Conservation (phyloP, 2,329 filamentous ascomycete species). For the Chaetomiaceae sp. region DNA sequence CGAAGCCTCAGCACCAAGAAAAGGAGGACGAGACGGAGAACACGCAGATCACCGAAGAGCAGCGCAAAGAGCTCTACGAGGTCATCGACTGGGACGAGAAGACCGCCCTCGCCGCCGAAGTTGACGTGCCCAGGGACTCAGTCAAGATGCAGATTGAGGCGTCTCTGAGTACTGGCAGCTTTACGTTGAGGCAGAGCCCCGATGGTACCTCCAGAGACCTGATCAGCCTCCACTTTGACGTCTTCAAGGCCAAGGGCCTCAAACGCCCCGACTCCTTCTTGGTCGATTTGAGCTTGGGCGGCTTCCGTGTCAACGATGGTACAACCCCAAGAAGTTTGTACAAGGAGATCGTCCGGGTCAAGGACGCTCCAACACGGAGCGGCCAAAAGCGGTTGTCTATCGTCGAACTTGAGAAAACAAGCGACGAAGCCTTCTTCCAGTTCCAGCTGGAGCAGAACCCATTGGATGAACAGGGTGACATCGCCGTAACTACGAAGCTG, state of each 20-base stretch:
- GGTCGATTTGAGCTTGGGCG: conserved; percentile 82
- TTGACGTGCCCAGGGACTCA: conserved; percentile 85
- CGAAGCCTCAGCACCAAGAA: conserved; percentile 50
- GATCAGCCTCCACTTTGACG: conserved; percentile 86
- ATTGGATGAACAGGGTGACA: conserved; percentile 84
- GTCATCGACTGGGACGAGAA: conserved; percentile 99
- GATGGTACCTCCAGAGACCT: conserved; percentile 75
- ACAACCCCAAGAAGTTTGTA: conserved; percentile 88
- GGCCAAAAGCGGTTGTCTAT: conserved; percentile 46
- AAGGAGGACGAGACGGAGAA: conserved; percentile 62
- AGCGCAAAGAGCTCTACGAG: conserved; percentile 92
- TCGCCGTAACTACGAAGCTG: conserved; percentile 81
- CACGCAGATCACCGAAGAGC: conserved; percentile 86
- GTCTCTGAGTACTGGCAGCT: conserved; percentile 90
- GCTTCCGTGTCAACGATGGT: conserved; percentile 89
- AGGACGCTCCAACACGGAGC: conserved; percentile 62
- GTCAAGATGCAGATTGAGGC: conserved; percentile 90
- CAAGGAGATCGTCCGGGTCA: conserved; percentile 92
- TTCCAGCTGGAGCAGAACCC: conserved; percentile 93
- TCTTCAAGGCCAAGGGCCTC: conserved; percentile 83
- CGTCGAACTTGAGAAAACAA: conserved; percentile 42
- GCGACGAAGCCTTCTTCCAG: conserved; percentile 77
- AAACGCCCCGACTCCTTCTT: conserved; percentile 88
- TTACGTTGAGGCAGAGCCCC: conserved; percentile 82
- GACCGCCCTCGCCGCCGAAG: conserved; percentile 74